phyloP scores from a whole-genome alignment of 2,329 filamentous ascomycete genomes.

The Myriosclerotinia scirpicola region DNA sequence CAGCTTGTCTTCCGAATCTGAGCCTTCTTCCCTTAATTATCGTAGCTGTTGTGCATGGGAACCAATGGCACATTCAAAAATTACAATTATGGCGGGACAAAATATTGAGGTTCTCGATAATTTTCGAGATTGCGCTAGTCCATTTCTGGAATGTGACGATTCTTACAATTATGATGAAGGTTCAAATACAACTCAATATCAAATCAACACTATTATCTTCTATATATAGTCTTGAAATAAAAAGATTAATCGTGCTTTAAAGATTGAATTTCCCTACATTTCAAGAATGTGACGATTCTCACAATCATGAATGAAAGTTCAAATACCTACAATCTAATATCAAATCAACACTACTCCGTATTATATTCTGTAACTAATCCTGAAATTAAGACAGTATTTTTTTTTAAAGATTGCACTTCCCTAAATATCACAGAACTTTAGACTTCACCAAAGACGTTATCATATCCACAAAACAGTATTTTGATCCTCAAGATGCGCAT shows the following conservation, averaged over 20 bases:
- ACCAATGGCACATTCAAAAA: constrained; percentile 15
- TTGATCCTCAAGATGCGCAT: not conserved
- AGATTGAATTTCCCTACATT: no score
- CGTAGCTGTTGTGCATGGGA: constrained; percentile 4
- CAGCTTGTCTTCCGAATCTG: not conserved
- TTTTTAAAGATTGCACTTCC: accelerated
- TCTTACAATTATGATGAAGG: not conserved
- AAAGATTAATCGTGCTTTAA: no score
- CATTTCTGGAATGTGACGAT: not conserved
- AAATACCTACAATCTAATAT: no score
- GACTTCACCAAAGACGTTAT: no score
- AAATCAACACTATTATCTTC: no score
- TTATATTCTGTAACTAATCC: no score
- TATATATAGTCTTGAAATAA: no score
- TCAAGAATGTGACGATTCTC: not conserved
- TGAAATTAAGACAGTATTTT: no score
- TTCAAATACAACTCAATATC: no score
- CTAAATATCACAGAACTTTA: not conserved
- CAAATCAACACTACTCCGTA: no score
- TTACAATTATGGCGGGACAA: constrained; percentile 15
- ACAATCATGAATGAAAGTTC: no score
- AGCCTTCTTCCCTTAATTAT: not conserved
- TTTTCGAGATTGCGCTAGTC: constrained; percentile 21
- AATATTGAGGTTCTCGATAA: constrained; percentile 22
- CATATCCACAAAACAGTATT: not conserved